A percentile compares a stretch with the other conserved stretches of the same genome.
Conservation (phyloP, 2,329 filamentous ascomycete genomes). For the Sarocladium brachiariae region DNA sequence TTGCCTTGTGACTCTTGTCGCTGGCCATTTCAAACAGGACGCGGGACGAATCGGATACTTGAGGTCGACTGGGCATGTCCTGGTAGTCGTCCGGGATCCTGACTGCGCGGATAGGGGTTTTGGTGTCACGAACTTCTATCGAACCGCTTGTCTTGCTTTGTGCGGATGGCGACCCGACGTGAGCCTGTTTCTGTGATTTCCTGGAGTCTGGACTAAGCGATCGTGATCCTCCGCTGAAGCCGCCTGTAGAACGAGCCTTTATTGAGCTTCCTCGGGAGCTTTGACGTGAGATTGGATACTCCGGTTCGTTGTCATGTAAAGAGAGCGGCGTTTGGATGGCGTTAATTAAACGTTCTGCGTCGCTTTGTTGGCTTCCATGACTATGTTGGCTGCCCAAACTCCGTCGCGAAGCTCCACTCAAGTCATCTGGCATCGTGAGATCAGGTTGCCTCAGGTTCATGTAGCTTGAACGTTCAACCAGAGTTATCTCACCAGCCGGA, state of each 20-base stretch:
- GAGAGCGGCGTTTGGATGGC: slow-evolving; percentile 58
- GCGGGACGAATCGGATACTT: slow-evolving; percentile 25
- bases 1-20: slow-evolving; percentile 11
- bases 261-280: slow-evolving; percentile 14
- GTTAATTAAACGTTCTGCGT: slow-evolving; percentile 65
- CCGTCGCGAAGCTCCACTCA: slow-evolving; percentile 18
- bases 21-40: slow-evolving; percentile 32
- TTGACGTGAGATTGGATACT: slow-evolving; percentile 19
- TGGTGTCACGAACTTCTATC: slow-evolving; percentile 35
- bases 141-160: slow-evolving; percentile 24
- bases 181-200: slow-evolving; percentile 11
- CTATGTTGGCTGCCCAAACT: slow-evolving; percentile 32
- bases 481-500: slow-evolving; percentile 49
- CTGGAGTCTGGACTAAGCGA: slow-evolving; percentile 13
- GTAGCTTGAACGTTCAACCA: slow-evolving; percentile 44
- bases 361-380: slow-evolving; percentile 37
- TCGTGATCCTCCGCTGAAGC: slow-evolving; percentile 10
- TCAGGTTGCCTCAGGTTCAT: slow-evolving; percentile 14
- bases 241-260: slow-evolving; percentile 10
- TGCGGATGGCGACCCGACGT: slow-evolving; percentile 11
- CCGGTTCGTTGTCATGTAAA: slow-evolving; percentile 29
- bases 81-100: slow-evolving; percentile 42
- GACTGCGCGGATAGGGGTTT: slow-evolving; percentile 38
- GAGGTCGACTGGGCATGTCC: slow-evolving; percentile 24
- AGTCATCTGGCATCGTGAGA: slow-evolving; percentile 11